Evolutionary conservation across 306 rosid genomes (phyloP).

Genomic region (Pachyrhizus erosus): DNA sequence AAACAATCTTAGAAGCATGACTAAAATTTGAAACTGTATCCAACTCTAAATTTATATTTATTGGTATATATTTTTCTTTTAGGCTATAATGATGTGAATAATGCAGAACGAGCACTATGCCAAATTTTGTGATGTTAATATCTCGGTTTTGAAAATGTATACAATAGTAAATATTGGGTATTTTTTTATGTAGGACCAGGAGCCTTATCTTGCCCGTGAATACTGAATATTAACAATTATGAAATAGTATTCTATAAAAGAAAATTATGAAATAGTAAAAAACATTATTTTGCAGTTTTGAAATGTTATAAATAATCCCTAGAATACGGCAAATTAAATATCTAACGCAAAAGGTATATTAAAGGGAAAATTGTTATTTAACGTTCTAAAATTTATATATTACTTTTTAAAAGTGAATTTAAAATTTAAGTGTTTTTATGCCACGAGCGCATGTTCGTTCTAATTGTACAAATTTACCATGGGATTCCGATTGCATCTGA

Average conservation of each 20-base stretch:
- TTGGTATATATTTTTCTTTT: background rate
- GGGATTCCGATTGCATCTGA: background rate
- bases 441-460: background rate
- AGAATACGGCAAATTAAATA: background rate
- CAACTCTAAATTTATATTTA: background rate
- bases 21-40: background rate
- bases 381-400: background rate
- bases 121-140: background rate
- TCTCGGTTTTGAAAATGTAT: background rate
- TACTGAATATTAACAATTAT: background rate
- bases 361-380: background rate
- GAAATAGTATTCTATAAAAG: background rate
- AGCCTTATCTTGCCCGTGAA: background rate
- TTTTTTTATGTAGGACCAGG: background rate
- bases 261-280: no score
- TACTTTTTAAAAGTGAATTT: background rate
- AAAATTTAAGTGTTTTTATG: background rate
- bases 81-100: background rate
- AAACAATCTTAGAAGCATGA: background rate
- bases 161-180: background rate
- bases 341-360: background rate
- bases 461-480: background rate
- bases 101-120: background rate
- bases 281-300: background rate
- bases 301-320: background rate